These are phyloP conservation scores for Alternaria sp. DNA, from an alignment of 2,329 filamentous ascomycete species.

Conservation along the genomic window DNA sequence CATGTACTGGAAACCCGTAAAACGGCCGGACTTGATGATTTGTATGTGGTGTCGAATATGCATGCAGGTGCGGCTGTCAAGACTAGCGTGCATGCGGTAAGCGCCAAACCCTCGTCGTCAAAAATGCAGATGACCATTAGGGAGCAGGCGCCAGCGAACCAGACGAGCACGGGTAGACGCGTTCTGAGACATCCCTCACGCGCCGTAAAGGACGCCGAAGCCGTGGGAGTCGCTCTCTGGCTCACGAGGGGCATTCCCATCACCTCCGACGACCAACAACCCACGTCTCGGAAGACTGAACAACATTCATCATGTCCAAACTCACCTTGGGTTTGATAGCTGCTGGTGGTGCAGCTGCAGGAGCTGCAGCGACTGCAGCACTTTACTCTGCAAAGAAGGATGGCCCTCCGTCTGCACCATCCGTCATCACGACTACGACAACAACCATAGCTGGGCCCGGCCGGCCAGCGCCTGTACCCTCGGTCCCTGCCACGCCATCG, in stretches of 20 bases:
- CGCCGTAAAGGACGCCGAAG: conserved; percentile 40
- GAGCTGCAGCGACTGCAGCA: conserved; percentile 57
- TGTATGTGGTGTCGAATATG: conserved; percentile 6
- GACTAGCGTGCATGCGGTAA: conserved; percentile 24
- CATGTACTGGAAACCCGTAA: background rate
- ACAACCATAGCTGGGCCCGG: conserved; percentile 40
- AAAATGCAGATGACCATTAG: conserved; percentile 36
- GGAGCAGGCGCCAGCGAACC: conserved; percentile 38
- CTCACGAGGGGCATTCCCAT: conserved; percentile 23
- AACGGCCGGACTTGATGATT: conserved; percentile 7
- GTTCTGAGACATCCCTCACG: conserved; percentile 45
- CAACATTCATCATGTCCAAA: conserved; percentile 54
- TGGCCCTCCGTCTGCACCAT: conserved; percentile 28
- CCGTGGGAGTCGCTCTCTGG: conserved; percentile 3
- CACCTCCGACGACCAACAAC: background rate
- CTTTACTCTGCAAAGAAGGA: conserved; percentile 50
- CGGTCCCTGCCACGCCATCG: conserved; percentile 35
- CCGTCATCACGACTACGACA: conserved; percentile 46
- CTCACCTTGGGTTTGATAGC: conserved; percentile 58
- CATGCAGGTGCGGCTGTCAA: conserved; percentile 6
- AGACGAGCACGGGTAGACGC: conserved; percentile 37
- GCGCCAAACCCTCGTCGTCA: conserved; percentile 23
- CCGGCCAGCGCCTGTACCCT: conserved; percentile 29
- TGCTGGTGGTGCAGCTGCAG: conserved; percentile 55
- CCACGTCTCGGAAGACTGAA: conserved; percentile 1